A percentile compares a stretch with the other conserved stretches of the same genome.
Evolutionary conservation across 768 basidiomycete species (phyloP).

Genomic region (Trametes meyenii): DNA sequence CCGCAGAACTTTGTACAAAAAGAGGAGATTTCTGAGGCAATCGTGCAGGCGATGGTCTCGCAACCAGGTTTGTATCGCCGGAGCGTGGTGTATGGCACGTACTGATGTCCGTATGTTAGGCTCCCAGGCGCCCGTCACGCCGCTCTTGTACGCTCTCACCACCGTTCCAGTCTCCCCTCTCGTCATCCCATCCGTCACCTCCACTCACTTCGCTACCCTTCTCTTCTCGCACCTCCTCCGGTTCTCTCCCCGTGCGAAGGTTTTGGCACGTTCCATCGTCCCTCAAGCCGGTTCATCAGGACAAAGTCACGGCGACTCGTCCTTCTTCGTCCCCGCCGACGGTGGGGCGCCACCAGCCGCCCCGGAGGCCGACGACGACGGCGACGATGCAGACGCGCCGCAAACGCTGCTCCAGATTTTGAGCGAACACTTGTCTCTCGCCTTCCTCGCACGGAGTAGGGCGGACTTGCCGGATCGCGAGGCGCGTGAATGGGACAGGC

Average conservation of each 20-base stretch:
- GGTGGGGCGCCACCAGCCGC: conserved; percentile 40
- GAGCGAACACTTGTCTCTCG: conserved; percentile 87
- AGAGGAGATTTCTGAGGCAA: conserved; percentile 69
- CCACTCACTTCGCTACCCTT: conserved; percentile 73
- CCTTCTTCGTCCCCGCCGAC: conserved; percentile 82
- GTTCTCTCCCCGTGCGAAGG: conserved; percentile 64
- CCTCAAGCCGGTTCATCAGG: conserved; percentile 44
- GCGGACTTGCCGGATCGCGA: conserved; percentile 69
- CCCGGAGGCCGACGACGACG: conserved; percentile 33
- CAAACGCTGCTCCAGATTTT: conserved; percentile 83
- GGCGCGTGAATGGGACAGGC: conserved; percentile 85
- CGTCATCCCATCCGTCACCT: conserved; percentile 56
- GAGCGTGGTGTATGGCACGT: neutral
- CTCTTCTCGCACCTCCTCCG: conserved; percentile 82
- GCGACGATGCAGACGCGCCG: conserved; percentile 51
- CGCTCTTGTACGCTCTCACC: conserved; percentile 70
- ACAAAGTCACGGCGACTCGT: conserved; percentile 34
- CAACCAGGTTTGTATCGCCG: conserved; percentile 46
- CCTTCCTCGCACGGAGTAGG: conserved; percentile 75
- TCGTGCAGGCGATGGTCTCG: conserved; percentile 75
- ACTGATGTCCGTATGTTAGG: conserved; percentile 33
- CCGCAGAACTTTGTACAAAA: conserved; percentile 74
- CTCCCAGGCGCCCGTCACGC: conserved; percentile 53
- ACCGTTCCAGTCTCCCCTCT: conserved; percentile 63
- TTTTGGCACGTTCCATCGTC: conserved; percentile 63